A percentile compares a stretch with the other conserved stretches of the same genome.
Evolutionary conservation across 352 stramenopile genomes (phyloP).

Genomic region (Phytopythium oedochilum): DNA sequence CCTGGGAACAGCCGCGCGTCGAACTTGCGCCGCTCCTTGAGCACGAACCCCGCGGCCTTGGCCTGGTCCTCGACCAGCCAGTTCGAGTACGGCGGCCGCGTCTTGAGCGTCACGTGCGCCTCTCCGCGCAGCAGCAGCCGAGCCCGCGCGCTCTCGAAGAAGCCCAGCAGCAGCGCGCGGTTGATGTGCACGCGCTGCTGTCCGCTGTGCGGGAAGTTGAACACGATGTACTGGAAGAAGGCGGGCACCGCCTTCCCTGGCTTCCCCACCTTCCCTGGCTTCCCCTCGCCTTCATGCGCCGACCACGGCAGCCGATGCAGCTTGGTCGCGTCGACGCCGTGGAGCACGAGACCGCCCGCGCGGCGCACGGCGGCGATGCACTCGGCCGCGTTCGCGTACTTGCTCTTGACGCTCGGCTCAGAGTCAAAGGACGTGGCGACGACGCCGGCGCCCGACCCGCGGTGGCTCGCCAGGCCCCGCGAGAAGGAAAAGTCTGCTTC

Average conservation of each 20-base stretch:
- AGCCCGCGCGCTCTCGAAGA: conserved; percentile 76
- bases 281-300: not conserved
- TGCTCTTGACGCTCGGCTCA: conserved; percentile 46
- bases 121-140: conserved; percentile 58
- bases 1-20: conserved; percentile 68
- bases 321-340: conserved; percentile 82
- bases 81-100: conserved; percentile 80
- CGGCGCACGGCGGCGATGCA: conserved; percentile 55
- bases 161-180: conserved; percentile 68
- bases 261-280: conserved; percentile 4
- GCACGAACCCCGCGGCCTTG: conserved; percentile 55
- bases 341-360: conserved; percentile 45
- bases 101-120: conserved; percentile 86
- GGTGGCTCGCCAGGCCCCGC: conserved; percentile 57
- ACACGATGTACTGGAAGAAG: conserved; percentile 84
- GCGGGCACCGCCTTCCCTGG: conserved; percentile 24
- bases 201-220: conserved; percentile 88
- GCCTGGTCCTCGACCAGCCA: conserved; percentile 87
- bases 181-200: conserved; percentile 88
- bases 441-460: conserved; percentile 43
- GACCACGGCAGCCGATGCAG: conserved; percentile 41
- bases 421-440: conserved; percentile 83
- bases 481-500: conserved; percentile 84
- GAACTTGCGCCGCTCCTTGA: conserved; percentile 76
- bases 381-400: conserved; percentile 73